Evolutionary conservation across 2,329 filamentous ascomycete species (phyloP).

Genomic region (Xylaria sp.): DNA sequence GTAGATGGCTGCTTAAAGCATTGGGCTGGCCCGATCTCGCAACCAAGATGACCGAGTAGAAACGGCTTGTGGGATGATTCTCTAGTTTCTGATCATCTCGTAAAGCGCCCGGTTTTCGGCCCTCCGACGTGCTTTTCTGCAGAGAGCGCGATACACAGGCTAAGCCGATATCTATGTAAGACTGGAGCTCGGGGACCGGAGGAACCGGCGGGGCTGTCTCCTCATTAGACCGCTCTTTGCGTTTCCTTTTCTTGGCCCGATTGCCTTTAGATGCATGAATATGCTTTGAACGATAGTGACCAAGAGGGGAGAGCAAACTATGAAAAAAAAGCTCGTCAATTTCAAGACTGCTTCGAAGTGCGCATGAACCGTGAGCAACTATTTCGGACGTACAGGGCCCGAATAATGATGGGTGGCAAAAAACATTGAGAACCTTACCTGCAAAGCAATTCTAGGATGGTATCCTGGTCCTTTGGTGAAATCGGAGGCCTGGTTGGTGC

Average conservation of each 20-base stretch:
- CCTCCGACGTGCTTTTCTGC: slow-evolving; percentile 47
- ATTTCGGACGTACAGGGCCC: neutral
- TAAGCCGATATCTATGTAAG: slow-evolving; percentile 67
- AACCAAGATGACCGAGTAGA: slow-evolving; percentile 63
- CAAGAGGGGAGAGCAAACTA: slow-evolving; percentile 68
- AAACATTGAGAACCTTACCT: slow-evolving; percentile 53
- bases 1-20: slow-evolving; percentile 64
- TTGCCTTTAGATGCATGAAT: slow-evolving; percentile 65
- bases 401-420: too few species aligned
- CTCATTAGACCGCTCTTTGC: slow-evolving; percentile 39
- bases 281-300: slow-evolving; percentile 62
- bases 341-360: slow-evolving; percentile 6
- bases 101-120: neutral
- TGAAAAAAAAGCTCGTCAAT: slow-evolving; percentile 18
- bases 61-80: slow-evolving; percentile 2
- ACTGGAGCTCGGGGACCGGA: slow-evolving; percentile 58
- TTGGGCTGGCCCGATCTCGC: slow-evolving; percentile 62
- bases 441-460: slow-evolving; percentile 70
- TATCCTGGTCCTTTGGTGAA: slow-evolving; percentile 62
- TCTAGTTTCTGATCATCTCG: neutral
- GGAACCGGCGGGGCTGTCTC: slow-evolving; percentile 33
- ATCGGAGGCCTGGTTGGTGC: slow-evolving; percentile 62
- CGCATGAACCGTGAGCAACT: neutral
- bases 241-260: slow-evolving; percentile 59
- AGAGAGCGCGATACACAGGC: slow-evolving; percentile 67